Conservation (phyloP, 164 flowering plant genomes). For the Protea cynaroides region DNA sequence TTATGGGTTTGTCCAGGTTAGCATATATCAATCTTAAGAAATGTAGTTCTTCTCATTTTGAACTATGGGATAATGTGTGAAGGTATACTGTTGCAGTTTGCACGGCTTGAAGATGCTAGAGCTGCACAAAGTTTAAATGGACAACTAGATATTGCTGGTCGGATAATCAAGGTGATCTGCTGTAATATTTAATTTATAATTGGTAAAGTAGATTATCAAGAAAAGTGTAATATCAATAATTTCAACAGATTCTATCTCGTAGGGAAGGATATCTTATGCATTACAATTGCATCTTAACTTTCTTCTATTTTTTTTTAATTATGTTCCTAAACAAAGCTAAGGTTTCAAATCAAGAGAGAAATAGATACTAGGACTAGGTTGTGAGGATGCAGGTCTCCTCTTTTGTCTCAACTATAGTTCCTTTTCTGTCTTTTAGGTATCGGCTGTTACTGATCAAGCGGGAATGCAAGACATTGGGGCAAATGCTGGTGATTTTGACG, state of each 20-base stretch:
- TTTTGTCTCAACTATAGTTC: background rate
- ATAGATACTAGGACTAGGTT: no score
- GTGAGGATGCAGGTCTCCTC: background rate
- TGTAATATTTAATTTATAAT: background rate
- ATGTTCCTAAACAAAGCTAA: no score
- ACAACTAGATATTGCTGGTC: slow-evolving; percentile 82
- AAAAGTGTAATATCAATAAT: background rate
- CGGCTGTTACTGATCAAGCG: slow-evolving; percentile 82
- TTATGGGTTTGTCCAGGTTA: slow-evolving; percentile 88
- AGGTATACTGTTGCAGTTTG: slow-evolving; percentile 49
- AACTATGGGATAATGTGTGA: slow-evolving; percentile 9
- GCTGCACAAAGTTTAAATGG: slow-evolving; percentile 84
- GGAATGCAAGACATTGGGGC: slow-evolving; percentile 67
- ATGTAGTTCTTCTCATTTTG: background rate
- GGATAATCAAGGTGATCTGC: slow-evolving; percentile 58
- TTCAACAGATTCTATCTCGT: background rate
- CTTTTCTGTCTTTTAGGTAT: slow-evolving; percentile 45
- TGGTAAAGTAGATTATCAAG: background rate
- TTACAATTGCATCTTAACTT: no score
- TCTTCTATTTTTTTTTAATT: no score
- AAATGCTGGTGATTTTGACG: slow-evolving; percentile 83
- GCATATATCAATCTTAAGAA: slow-evolving; percentile 5
- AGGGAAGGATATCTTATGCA: no score
- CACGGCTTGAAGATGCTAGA: slow-evolving; percentile 92
- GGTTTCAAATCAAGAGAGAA: no score